Percentiles rank a stretch among this genome's conserved stretches.
Conservation (phyloP, 1,139 yeast species). For the Hemisphaericaspora xylofermentans region DNA sequence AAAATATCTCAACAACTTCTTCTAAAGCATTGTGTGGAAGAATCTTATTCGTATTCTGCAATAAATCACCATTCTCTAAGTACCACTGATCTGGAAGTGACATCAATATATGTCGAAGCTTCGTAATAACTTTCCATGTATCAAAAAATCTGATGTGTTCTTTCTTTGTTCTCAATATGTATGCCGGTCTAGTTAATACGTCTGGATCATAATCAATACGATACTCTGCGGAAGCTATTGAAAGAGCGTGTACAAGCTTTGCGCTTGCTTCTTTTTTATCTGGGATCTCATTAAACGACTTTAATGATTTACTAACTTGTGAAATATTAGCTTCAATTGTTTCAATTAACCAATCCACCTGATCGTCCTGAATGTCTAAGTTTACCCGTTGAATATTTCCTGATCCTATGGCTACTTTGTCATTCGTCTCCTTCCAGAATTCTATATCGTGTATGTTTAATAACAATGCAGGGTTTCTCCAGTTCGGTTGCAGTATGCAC, state of each 20-base stretch:
- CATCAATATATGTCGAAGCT: constrained; percentile 70
- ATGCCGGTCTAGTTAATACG: constrained; percentile 86
- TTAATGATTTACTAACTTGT: constrained; percentile 22
- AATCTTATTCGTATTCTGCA: constrained; percentile 26
- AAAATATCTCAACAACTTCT: constrained; percentile 57
- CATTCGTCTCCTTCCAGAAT: constrained; percentile 39
- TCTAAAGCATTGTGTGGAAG: constrained; percentile 54
- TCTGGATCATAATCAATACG: constrained; percentile 80
- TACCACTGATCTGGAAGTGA: constrained; percentile 60
- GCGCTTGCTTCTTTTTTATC: constrained; percentile 21
- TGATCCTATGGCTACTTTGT: constrained; percentile 30
- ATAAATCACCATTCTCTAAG: constrained; percentile 20
- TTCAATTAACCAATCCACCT: constrained; percentile 37
- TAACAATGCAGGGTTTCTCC: constrained; percentile 23
- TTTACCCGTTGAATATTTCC: constrained; percentile 32
- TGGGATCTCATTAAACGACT: constrained; percentile 17
- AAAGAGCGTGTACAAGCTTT: constrained; percentile 54
- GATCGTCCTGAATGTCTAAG: constrained; percentile 31
- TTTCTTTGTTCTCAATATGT: constrained; percentile 65
- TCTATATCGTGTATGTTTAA: constrained; percentile 31
- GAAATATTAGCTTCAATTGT: constrained; percentile 23
- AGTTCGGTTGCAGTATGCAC: constrained; percentile 25
- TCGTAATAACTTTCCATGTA: constrained; percentile 82
- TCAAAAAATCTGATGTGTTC: constrained; percentile 78
- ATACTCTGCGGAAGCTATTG: constrained; percentile 60